Percentiles rank a stretch among this genome's conserved stretches.
Evolutionary conservation across 495 filamentous ascomycete species (phyloP).

Genomic region (Cercophora newfieldiana): DNA sequence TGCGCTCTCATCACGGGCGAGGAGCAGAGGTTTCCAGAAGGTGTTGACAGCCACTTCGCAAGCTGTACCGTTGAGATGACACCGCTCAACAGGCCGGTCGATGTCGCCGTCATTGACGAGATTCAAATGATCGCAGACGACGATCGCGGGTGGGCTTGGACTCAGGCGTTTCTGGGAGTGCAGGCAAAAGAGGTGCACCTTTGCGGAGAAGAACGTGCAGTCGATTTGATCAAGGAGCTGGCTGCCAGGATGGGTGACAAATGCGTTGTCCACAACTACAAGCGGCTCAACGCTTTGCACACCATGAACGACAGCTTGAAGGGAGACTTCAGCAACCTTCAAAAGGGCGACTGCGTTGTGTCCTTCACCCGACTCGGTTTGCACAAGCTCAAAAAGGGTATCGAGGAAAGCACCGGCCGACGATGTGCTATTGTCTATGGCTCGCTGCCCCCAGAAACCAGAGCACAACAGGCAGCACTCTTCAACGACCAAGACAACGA

Average conservation of each 20-base stretch:
- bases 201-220: slow-evolving; percentile 83
- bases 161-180: slow-evolving; percentile 83
- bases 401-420: slow-evolving; percentile 72
- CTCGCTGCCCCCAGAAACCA: slow-evolving; percentile 84
- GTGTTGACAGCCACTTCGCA: slow-evolving; percentile 53
- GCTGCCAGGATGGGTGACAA: slow-evolving; percentile 80
- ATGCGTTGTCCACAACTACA: slow-evolving; percentile 75
- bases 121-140: slow-evolving; percentile 92
- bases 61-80: slow-evolving; percentile 99
- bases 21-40: slow-evolving; percentile 64
- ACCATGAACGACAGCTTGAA: slow-evolving; percentile 61
- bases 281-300: slow-evolving; percentile 76
- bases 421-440: slow-evolving; percentile 94
- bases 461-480: slow-evolving; percentile 82
- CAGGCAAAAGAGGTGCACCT: slow-evolving; percentile 87
- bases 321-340: slow-evolving; percentile 62
- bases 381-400: slow-evolving; percentile 73
- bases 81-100: slow-evolving; percentile 64
- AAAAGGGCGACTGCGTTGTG: slow-evolving; percentile 90
- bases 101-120: slow-evolving; percentile 96
- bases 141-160: slow-evolving; percentile 95
- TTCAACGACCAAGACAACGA: slow-evolving; percentile 96
- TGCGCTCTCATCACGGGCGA: slow-evolving; percentile 91
- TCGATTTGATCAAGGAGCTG: slow-evolving; percentile 78
- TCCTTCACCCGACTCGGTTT: slow-evolving; percentile 79